phyloP scores from a whole-genome alignment of 2,329 filamentous ascomycete genomes.

The Aspergillus alliaceus region DNA sequence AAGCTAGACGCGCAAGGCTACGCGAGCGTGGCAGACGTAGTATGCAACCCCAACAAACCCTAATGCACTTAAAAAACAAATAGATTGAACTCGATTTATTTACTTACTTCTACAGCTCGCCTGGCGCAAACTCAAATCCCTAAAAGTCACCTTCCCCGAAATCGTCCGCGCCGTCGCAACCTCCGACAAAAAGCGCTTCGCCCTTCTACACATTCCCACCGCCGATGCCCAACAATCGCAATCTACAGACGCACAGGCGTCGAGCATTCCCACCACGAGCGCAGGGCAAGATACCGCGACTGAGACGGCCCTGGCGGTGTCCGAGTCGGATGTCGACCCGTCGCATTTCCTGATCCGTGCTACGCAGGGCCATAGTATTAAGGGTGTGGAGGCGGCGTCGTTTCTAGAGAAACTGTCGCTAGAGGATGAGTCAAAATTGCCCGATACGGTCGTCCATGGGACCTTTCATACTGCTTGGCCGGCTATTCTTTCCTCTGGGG shows the following conservation, averaged over 20 bases:
- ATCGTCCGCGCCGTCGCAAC: constrained; percentile 67
- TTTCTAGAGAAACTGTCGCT: constrained; percentile 69
- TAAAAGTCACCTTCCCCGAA: constrained; percentile 74
- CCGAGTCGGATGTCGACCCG: constrained; percentile 57
- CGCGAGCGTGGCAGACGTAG: constrained; percentile 59
- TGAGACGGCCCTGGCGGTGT: constrained; percentile 35
- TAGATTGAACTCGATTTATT: too few species aligned
- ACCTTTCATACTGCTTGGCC: constrained; percentile 83
- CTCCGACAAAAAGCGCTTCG: constrained; percentile 91
- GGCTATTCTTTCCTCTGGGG: constrained; percentile 71
- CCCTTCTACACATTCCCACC: constrained; percentile 60
- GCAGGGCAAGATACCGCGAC: constrained; percentile 32
- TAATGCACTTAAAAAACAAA: too few species aligned
- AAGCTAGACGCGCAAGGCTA: constrained; percentile 60
- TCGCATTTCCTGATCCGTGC: constrained; percentile 83
- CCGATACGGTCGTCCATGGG: constrained; percentile 74
- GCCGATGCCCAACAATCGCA: constrained; percentile 11
- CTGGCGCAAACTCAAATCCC: constrained; percentile 62
- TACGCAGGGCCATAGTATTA: constrained; percentile 90
- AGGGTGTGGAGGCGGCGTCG: constrained; percentile 65
- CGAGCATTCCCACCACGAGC: constrained; percentile 22
- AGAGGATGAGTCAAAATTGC: constrained; percentile 53
- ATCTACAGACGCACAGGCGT: constrained; percentile 11
- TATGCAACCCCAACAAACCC: constrained; percentile 37
- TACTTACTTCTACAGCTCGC: constrained; percentile 48